A percentile compares a stretch with the other conserved stretches of the same genome.
Evolutionary conservation across 2,329 filamentous ascomycete genomes (phyloP).

Genomic region (Alternaria hordeiaustralica): DNA sequence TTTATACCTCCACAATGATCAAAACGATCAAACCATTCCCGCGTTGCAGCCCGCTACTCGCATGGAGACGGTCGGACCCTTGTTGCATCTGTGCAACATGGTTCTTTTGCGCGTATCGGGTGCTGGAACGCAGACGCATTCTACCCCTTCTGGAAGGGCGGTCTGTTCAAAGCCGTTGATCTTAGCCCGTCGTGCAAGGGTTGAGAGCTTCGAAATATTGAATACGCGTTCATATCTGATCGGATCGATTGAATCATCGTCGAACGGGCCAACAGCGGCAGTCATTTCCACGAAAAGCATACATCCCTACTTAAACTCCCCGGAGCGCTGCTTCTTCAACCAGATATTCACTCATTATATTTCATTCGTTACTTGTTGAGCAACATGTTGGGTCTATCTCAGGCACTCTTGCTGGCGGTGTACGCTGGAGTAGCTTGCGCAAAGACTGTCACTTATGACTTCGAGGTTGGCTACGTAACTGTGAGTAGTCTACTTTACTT

Average conservation of each 20-base stretch:
- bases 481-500: slow-evolving; percentile 3
- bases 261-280: neutral
- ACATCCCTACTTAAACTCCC: slow-evolving; percentile 6
- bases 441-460: slow-evolving; percentile 56
- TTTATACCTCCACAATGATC: neutral
- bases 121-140: neutral
- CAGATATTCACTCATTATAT: neutral
- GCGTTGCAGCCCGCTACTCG: neutral
- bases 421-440: slow-evolving; percentile 22
- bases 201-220: neutral
- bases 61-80: neutral
- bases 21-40: neutral
- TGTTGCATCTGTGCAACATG: neutral
- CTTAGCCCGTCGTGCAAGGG: neutral
- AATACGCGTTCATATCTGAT: neutral
- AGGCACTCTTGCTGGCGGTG: slow-evolving; percentile 1
- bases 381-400: slow-evolving; percentile 14
- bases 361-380: neutral
- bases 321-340: neutral
- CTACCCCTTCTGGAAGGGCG: neutral
- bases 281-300: neutral
- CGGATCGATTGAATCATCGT: neutral
- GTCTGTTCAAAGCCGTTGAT: neutral
- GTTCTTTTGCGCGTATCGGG: neutral
- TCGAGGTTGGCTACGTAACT: slow-evolving; percentile 60